Evolutionary conservation across 768 basidiomycete species (phyloP), one percentile per base, ranked within the genome.

Genomic region (Pleurotus giganteus): DNA sequence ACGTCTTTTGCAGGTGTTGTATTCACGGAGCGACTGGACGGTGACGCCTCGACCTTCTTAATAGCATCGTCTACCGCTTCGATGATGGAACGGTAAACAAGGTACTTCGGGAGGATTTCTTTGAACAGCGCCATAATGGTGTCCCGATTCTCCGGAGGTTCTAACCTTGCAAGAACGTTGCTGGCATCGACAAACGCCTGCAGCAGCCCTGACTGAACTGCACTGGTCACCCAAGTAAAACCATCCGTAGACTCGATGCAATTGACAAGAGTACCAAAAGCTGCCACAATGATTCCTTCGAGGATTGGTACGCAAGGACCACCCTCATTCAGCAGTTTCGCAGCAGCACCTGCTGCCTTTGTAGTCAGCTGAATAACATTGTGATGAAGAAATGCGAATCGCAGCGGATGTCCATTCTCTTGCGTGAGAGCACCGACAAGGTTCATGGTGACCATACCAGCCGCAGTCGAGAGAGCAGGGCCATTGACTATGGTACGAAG

Each of bases 71-170:
- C 65, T 15, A 70, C 64, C 7, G 65, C 64, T 46, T 65, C 61
- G 7, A 74, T 57, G 15, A 74, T 71, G 21, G 69, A 71, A 4
- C 70, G 66, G 56, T 74, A 75, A 3, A 73, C 69, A n/a, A 73
- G 63, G 52, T 74, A 74, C 32, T 60, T 64, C 3, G 70, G 67
- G 2, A 74, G 57, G 32, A 69, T 66, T 24, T 65, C 50, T 12
- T 55, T 57, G 11, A 75, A 36, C 23, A 72, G 56, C 1, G 51
- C 54, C 7, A 61, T 47, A 31, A 72, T 59, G 65, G 71, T 69
- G 2, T 61, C 60, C 15, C 56, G 57, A 45, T 73, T 72, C 19
- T 71, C 66, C n/a, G 55, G 58, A 15, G n/a, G 2, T 36, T 64
- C 62, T 9, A 72, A 39, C 31, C 55, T 61, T 12, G 47, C 28